A percentile compares a stretch with the other conserved stretches of the same genome.
These are phyloP conservation scores for Penicillium sp. DNA, from an alignment of 2,329 filamentous ascomycete species.

Conservation along the genomic window DNA sequence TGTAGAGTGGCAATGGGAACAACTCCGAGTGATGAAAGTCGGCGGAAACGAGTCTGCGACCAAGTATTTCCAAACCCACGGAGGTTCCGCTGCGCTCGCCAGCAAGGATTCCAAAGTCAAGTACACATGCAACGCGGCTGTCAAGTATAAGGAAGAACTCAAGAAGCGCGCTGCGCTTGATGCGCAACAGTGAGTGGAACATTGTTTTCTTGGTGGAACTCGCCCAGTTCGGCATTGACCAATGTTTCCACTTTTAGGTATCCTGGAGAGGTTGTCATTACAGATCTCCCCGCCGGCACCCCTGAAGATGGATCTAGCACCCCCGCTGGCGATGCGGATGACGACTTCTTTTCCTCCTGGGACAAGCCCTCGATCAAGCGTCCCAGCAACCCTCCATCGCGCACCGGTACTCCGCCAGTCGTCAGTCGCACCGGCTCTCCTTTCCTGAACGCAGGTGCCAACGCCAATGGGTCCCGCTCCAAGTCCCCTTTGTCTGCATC, in stretches of 20 bases:
- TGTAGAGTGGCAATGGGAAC: conserved; percentile 96
- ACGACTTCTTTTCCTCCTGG: conserved; percentile 99
- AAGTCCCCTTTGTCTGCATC: conserved; percentile 73
- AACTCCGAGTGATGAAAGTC: conserved; percentile 95
- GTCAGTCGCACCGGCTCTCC: conserved; percentile 83
- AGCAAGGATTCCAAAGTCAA: conserved; percentile 98
- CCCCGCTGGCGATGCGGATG: conserved; percentile 76
- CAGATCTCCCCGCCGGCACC: conserved; percentile 65
- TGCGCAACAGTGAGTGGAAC: conserved; percentile 71
- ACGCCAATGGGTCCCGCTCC: conserved; percentile 72
- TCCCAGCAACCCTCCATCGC: conserved; percentile 88
- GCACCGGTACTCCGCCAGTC: conserved; percentile 81
- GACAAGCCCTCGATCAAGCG: conserved; percentile 97
- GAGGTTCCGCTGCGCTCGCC: conserved; percentile 86
- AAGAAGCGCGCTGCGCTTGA: conserved; percentile 82
- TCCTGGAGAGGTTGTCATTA: conserved; percentile 81
- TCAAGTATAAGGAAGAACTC: conserved; percentile 97
- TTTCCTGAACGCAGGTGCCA: conserved; percentile 72
- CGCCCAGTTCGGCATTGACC: conserved; percentile 7
- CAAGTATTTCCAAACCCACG: conserved; percentile 97
- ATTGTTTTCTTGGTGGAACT: neutral
- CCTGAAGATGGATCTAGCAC: conserved; percentile 68
- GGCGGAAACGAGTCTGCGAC: conserved; percentile 97
- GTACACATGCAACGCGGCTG: conserved; percentile 89
- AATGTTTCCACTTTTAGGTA: conserved; percentile 55